Base-by-base conservation (phyloP, 1,284 basidiomycete species). In the Ceratobasidium sp. region DNA sequence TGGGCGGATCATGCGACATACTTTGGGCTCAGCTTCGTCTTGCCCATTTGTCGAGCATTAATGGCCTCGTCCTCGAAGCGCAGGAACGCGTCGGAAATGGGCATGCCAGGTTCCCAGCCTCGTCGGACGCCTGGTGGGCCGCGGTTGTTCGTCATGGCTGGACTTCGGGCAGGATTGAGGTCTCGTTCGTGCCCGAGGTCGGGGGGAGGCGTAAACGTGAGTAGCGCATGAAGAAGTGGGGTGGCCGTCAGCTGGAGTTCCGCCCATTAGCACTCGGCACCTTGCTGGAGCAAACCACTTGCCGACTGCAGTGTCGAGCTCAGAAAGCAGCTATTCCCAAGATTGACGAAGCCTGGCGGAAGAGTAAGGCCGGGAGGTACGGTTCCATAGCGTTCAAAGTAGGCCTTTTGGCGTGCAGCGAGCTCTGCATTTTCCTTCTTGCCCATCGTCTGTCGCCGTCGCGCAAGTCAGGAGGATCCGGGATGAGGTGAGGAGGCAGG, bases 271-370 rank as follows among this genome's bases (percentile, higher is more conserved):
- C 55, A 59, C 38, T 44, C 38, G 23, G 16, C 8, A 38, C n/a
- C 46, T n/a, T 33, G 33, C n/a, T 23, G 16, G 3, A 38, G 12
- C 10, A n/a, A 30, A n/a, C 20, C 20, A 62, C 77, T 23, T 50
- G 79, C 81, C 38, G 82, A 79, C 71, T 84, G 83, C 6, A 84
- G 77, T 33, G 82, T 82, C 59, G 81, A 82, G 74, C 83, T 84
- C 80, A 83, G 81, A 79, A 83, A 84, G 78, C 83, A 84, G 44
- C 81, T 82, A 78, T 83, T 83, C 68, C 82, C 81, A 4, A 82
- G 73, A 64, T 83, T 83, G 59, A 81, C 70, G 2, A 83, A 79
- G 0, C 83, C 83, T 35, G 81, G 79, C 27, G 81, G 81, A n/a
- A 79, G 74, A 20, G 30, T 44, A 1, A 79, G 16, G 33, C 67